Evolutionary conservation across 345 rosid genomes (phyloP), one percentile per base, ranked within the genome.

Genomic region (Raphanus raphanistrum): DNA sequence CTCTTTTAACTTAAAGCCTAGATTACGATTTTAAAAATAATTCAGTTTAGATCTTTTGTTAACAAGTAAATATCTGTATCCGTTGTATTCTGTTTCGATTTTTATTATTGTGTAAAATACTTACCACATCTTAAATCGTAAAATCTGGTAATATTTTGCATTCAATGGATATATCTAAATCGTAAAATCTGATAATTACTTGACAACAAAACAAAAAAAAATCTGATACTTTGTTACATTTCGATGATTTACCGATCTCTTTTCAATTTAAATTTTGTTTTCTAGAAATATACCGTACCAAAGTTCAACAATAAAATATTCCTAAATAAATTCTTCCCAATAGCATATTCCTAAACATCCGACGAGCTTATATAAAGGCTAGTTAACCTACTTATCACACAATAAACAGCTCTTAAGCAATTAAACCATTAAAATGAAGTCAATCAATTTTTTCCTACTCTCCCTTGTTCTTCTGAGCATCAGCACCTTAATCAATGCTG

Each of bases 401-500:
- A 25, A 0, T 25, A 1, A 25, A 8, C 62, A 57, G 12, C 31
- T 57, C 29, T 25, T 17, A 55, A 25, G 2, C 62, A 57, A 57
- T 21, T n/a, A 57, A 57, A 57, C 61, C 6, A 58, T 9, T 8
- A 45, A 62, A 63, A 77, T 71, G 81, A 72, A 12, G 26, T 54
- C 60, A 1, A 52, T 21, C 9, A 41, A 57, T 45, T 58, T 72
- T 15, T 6, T 45, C 6, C 7, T 48, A 12, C 31, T 26, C 1
- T 71, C 17, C 25, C 54, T 26, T 6, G 29, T 65, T 3, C 61
- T 78, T 6, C 4, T 78, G 26, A 64, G 54, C 72, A 17, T 66
- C 9, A 45, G 55, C 38, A 45, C 52, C 1, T n/a, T 66, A 0
- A 66, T 31, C 15, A 58, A 72, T 3, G 76, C 55, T 48, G 81